Percentiles rank a stretch among this genome's conserved stretches.
phyloP scores from a whole-genome alignment of 345 rosid genomes.

The Melastoma malabathricum region DNA sequence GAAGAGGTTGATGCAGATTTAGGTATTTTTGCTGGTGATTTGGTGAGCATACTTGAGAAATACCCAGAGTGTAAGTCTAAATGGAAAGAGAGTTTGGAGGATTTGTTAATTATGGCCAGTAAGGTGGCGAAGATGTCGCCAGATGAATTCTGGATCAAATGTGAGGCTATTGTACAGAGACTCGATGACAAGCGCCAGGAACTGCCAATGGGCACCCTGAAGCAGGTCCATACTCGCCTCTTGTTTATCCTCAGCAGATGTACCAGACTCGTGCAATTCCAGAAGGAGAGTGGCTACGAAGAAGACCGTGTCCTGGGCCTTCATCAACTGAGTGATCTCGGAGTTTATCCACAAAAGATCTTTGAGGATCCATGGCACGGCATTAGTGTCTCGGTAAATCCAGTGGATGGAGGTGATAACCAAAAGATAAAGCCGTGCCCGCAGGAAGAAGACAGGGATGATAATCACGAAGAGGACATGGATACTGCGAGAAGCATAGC shows the following conservation, averaged over 20 bases:
- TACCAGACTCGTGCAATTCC: conserved; percentile 90
- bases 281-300: conserved; percentile 79
- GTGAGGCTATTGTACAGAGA: conserved; percentile 80
- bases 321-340: conserved; percentile 84
- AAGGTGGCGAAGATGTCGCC: conserved; percentile 74
- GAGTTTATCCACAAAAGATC: conserved; percentile 76
- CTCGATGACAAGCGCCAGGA: conserved; percentile 90
- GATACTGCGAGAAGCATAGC: conserved; percentile 60
- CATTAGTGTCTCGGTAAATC: conserved; percentile 27
- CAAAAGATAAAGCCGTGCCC: conserved; percentile 26
- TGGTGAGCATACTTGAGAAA: conserved; percentile 71
- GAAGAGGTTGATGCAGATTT: conserved; percentile 89
- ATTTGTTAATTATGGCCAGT: conserved; percentile 62
- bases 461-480: conserved; percentile 28
- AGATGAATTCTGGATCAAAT: conserved; percentile 70
- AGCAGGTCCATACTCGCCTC: conserved; percentile 86
- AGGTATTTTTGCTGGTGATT: conserved; percentile 78
- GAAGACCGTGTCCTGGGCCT: conserved; percentile 63
- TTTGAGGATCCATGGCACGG: conserved; percentile 44
- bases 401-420: conserved; percentile 25
- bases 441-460: conserved; percentile 28
- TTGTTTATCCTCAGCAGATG: conserved; percentile 89
- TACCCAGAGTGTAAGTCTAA: conserved; percentile 48
- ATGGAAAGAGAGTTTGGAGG: conserved; percentile 66
- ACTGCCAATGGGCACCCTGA: conserved; percentile 73